Conservation (phyloP, 768 basidiomycete genomes). For the Saitozyma sp. region DNA sequence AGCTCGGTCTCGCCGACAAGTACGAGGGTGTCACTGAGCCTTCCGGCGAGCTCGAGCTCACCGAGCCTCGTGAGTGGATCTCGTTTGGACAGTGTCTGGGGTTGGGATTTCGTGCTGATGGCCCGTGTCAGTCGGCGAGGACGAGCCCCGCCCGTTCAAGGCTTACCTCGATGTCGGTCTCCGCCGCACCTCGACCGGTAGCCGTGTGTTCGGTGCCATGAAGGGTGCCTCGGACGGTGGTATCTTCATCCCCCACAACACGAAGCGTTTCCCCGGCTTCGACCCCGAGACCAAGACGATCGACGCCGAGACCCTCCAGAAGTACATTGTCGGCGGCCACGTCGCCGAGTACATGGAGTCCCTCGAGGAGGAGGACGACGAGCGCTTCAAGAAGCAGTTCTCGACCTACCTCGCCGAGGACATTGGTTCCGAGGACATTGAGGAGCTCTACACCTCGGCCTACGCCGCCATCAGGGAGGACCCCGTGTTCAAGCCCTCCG, state of each 20-base stretch:
- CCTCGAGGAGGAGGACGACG: constrained; percentile 98
- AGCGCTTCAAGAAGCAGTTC: constrained; percentile 98
- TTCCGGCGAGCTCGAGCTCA: constrained; percentile 77
- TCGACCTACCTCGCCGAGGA: constrained; percentile 91
- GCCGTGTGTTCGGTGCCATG: constrained; percentile 95
- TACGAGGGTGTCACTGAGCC: constrained; percentile 93
- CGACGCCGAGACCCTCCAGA: constrained; percentile 90
- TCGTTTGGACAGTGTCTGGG: background rate
- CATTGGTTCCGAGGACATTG: constrained; percentile 92
- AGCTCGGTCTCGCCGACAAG: constrained; percentile 95
- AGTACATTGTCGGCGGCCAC: constrained; percentile 97
- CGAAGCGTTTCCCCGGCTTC: constrained; percentile 97
- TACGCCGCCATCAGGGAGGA: constrained; percentile 96
- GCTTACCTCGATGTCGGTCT: constrained; percentile 97
- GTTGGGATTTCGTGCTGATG: background rate
- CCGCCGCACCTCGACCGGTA: constrained; percentile 94
- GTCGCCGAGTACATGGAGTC: constrained; percentile 99
- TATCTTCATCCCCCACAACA: constrained; percentile 95
- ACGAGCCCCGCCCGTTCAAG: constrained; percentile 98
- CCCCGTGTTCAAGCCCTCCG: constrained; percentile 82
- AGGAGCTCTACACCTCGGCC: constrained; percentile 90
- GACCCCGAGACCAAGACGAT: constrained; percentile 89
- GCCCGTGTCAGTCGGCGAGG: constrained; percentile 65
- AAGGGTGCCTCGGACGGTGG: constrained; percentile 99
- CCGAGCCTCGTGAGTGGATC: constrained; percentile 61